Base-by-base conservation (phyloP, 2,329 filamentous ascomycete genomes). In the Diplodia intermedia region DNA sequence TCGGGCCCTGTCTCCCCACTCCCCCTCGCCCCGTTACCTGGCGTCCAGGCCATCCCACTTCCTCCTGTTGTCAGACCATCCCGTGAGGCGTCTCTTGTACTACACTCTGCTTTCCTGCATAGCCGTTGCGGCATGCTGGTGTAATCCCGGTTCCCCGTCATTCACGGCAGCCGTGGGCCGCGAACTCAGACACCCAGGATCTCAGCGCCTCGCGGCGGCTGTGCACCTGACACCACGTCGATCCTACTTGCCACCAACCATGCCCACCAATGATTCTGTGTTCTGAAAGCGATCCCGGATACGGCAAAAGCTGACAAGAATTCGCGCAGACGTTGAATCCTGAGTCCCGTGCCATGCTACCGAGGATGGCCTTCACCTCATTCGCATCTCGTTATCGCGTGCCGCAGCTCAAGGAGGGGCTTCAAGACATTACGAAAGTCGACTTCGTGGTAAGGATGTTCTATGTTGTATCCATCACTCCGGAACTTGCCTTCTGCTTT, bases 341-440 rank as follows among this genome's bases (percentile, higher is more conserved):
- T 1, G 94, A 98, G 78, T 86, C 88, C 29, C 86, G 95, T 70
- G 81, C 85, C 0, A 84, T 88, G 1, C 84, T 99, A 5, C 94
- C 94, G 0, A 87, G 86, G 54, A 83, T 95, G 70, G 94, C 95
- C 0, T 98, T 97, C 77, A 88, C 85, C 29, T 86, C 89, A 14
- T 99, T 93, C 75, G 82, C 84, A 18, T 87, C 89, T 9, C 86
- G 92, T 65, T 95, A 92, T 79, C 88, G 88, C 71, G 85, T 90
- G 71, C 95, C 94, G 0, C 86, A 84, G 49, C 69, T 86, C 1
- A 84, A 86, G 14, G 95, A 99, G 79, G 94, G 94, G 0, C 97
- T 97, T 74, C 82, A 90, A 71, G 92, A 97, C 72, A 87, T 99
- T 43, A 83, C 87, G 0, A 86, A 88, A 66, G 82, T 97, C 0